Base-by-base conservation (phyloP, 805 yeast species). In the Pichia occidentalis region DNA sequence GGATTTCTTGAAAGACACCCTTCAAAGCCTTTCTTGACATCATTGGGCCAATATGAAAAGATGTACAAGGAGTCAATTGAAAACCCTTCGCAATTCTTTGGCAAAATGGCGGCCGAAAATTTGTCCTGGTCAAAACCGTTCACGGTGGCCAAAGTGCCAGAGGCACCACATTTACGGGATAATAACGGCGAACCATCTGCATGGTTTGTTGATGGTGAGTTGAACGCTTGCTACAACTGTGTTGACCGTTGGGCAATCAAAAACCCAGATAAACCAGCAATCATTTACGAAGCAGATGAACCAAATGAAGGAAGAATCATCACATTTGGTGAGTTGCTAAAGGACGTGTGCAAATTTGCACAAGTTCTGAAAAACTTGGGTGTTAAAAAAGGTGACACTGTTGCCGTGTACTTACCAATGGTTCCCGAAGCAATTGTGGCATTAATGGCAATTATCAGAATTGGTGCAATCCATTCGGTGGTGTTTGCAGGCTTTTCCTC, bases 371-470 rank as follows among this genome's bases (percentile, higher is more conserved):
- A 69, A 48, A 62, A 65, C 43, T 65, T 78, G 68, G 88, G 88
- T 34, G 78, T 83, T 41, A 64, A 68, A 44, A 84, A 83, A 62
- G 92, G 92, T 51, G 95, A 84, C 56, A 80, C 87, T 13, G 90
- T 84, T 40, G 92, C 92, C 18, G 83, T 84, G 37, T 84, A 84
- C 59, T 67, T 84, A 66, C 95, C 95, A 52, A 84, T 83, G 92
- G 80, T 78, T 46, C 82, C 88, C 32, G 85, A 82, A 57, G 88
- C 92, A 27, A 63, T 84, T 36, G 66, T 80, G 40, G 75, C 92
- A 20, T 62, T 84, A 67, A 63, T 84, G 61, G 94, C 95, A 19
- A 80, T 83, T 53, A 73, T 75, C 29, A 71, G 95, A 61, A 66
- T 84, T 46, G 94, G 95, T 52, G 95, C 94, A 11, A 67, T 83